A percentile compares a stretch with the other conserved stretches of the same genome.
Evolutionary conservation across 1,139 yeast genomes (phyloP).

Genomic region (Hansenula anomala): DNA sequence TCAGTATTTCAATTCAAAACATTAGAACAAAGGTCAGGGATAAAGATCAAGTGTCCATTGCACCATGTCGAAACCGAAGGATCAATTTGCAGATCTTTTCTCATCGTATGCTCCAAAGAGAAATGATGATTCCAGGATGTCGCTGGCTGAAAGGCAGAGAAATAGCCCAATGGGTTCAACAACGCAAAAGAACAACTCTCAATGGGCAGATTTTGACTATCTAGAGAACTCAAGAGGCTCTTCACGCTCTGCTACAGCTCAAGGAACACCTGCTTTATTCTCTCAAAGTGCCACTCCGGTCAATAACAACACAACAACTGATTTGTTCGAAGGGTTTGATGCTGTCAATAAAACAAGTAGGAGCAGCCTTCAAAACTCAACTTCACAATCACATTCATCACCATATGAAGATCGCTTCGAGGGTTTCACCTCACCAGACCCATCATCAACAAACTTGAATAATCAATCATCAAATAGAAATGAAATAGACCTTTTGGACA

Average conservation of each 20-base stretch:
- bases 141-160: slow-evolving; percentile 26
- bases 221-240: slow-evolving; percentile 9
- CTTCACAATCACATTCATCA: not conserved
- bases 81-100: slow-evolving; percentile 42
- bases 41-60: not conserved
- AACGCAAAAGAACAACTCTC: slow-evolving; percentile 3
- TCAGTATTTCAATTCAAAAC: no score
- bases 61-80: slow-evolving; percentile 24
- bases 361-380: not conserved
- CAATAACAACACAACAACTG: slow-evolving; percentile 1
- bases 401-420: not conserved
- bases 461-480: not conserved
- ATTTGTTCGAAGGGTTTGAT: slow-evolving; percentile 21
- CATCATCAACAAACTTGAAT: not conserved
- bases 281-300: not conserved
- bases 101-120: slow-evolving; percentile 25
- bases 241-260: not conserved
- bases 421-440: not conserved
- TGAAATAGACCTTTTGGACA: slow-evolving; percentile 23
- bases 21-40: no score
- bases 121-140: slow-evolving; percentile 22
- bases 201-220: slow-evolving; percentile 22
- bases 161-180: slow-evolving; percentile 1
- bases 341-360: no score
- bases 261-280: not conserved